These are phyloP conservation scores for Cryptosporidium tyzzeri DNA, from an alignment of 169 alveolate species.

Conservation along the genomic window DNA sequence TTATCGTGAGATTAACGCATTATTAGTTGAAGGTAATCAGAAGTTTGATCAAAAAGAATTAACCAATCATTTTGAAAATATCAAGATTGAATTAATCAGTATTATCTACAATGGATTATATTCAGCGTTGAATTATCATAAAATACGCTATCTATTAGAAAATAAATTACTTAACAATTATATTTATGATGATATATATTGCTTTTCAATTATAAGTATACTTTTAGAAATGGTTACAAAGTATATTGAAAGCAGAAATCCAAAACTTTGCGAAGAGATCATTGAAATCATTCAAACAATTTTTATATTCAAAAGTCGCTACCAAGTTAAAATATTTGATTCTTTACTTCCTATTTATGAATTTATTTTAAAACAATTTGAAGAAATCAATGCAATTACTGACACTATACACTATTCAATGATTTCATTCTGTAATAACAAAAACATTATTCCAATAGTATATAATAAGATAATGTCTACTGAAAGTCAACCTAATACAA, in stretches of 20 bases:
- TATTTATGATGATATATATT: constrained; percentile 32
- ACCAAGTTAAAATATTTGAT: constrained; percentile 37
- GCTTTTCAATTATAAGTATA: constrained; percentile 2
- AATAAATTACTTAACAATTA: neutral
- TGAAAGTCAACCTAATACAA: neutral
- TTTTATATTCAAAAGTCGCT: neutral
- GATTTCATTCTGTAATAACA: constrained; percentile 36
- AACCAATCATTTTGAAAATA: neutral
- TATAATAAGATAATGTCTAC: constrained; percentile 10
- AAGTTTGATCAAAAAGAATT: neutral
- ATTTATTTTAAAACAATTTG: neutral
- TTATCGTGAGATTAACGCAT: neutral
- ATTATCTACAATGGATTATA: constrained; percentile 23
- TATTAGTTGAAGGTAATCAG: neutral
- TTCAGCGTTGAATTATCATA: neutral
- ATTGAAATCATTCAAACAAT: neutral
- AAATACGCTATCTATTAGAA: neutral
- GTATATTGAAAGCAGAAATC: neutral
- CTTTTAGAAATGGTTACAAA: neutral
- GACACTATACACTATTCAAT: constrained; percentile 27
- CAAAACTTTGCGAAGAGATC: constrained; percentile 3
- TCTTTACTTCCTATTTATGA: constrained; percentile 30
- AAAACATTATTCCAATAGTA: constrained; percentile 39
- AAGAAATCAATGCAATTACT: neutral
- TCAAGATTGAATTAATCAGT: neutral